phyloP scores from a whole-genome alignment of 352 stramenopile genomes.

The Phytophthora meadii region DNA sequence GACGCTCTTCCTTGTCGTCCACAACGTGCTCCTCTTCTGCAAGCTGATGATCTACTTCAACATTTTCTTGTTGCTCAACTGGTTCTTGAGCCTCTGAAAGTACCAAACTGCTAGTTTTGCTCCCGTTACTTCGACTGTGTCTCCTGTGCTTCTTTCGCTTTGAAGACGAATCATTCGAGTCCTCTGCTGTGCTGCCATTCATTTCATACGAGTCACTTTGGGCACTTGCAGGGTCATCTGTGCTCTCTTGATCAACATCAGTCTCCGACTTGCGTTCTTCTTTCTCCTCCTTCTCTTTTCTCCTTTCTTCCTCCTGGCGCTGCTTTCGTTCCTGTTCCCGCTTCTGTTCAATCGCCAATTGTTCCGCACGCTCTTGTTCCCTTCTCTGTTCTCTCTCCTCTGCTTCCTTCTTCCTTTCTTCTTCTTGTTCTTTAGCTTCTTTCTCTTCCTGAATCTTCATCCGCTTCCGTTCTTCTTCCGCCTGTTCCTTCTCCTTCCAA shows the following conservation, averaged over 20 bases:
- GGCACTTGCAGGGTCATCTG: neutral
- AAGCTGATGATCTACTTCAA: neutral
- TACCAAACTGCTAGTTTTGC: constrained; percentile 11
- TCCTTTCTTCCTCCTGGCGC: constrained; percentile 25
- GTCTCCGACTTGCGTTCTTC: neutral
- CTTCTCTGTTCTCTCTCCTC: constrained; percentile 30
- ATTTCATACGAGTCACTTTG: neutral
- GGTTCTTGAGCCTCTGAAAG: constrained; percentile 2
- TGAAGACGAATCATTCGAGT: constrained; percentile 15
- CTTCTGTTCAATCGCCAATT: constrained; percentile 34
- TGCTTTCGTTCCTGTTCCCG: constrained; percentile 17
- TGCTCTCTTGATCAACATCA: neutral
- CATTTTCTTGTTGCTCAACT: constrained; percentile 1
- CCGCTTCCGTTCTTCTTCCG: constrained; percentile 44
- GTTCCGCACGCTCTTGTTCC: constrained; percentile 33
- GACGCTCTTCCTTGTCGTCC: constrained; percentile 22
- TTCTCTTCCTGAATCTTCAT: constrained; percentile 41
- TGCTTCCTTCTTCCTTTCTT: constrained; percentile 36
- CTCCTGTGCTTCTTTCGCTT: constrained; percentile 15
- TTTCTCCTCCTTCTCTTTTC: constrained; percentile 14
- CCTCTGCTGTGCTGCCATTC: constrained; percentile 1
- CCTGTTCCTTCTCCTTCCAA: constrained; percentile 43
- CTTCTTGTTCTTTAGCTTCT: constrained; percentile 36
- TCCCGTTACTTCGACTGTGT: constrained; percentile 19
- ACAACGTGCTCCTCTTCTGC: too few species aligned